Evolutionary conservation across 2,329 filamentous ascomycete genomes (phyloP).

Genomic region (Phoma herbarum): DNA sequence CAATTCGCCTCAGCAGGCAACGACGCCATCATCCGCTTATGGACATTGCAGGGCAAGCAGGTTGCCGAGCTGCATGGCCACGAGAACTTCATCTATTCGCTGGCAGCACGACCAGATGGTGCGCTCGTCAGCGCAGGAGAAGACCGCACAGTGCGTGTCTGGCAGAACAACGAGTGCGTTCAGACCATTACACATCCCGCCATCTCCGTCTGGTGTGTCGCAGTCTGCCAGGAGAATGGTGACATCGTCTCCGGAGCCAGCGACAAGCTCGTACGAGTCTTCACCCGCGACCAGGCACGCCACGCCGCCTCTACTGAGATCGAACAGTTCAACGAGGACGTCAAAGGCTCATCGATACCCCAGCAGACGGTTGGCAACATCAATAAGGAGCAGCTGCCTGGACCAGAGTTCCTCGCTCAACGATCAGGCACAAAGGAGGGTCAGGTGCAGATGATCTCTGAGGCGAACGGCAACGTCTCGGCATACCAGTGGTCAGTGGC

Average conservation of each 20-base stretch:
- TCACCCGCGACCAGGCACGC: constrained; percentile 75
- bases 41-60: constrained; percentile 80
- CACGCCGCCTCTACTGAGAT: constrained; percentile 74
- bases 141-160: constrained; percentile 91
- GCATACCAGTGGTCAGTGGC: constrained; percentile 85
- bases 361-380: constrained; percentile 79
- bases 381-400: constrained; percentile 91
- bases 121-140: constrained; percentile 92
- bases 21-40: constrained; percentile 86
- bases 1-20: constrained; percentile 97
- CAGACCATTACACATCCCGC: constrained; percentile 98
- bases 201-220: constrained; percentile 94
- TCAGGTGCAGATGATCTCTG: constrained; percentile 90
- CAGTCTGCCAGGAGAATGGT: constrained; percentile 80
- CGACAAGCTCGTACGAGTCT: constrained; percentile 84
- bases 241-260: constrained; percentile 96
- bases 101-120: constrained; percentile 79
- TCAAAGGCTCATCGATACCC: constrained; percentile 85
- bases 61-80: constrained; percentile 84
- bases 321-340: constrained; percentile 79
- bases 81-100: constrained; percentile 92
- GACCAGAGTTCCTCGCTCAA: constrained; percentile 82
- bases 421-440: constrained; percentile 95
- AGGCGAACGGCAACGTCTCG: constrained; percentile 80
- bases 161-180: constrained; percentile 82